Conservation (phyloP, 2,329 filamentous ascomycete species). For the Ceratocystis albifundus region DNA sequence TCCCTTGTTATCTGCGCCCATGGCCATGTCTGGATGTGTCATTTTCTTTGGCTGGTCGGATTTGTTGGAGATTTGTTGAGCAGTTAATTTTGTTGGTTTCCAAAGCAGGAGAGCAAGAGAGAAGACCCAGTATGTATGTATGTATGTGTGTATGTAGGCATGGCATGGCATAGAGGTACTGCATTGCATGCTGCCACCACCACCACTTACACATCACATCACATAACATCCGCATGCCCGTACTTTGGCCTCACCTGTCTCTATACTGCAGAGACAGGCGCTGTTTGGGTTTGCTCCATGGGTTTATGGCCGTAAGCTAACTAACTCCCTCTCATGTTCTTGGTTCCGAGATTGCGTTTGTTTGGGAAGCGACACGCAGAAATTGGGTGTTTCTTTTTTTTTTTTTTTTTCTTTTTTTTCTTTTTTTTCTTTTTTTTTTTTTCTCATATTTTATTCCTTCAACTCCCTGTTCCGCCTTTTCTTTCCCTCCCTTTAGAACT, state of each 20-base stretch:
- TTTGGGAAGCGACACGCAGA: not conserved
- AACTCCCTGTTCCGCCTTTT: not conserved
- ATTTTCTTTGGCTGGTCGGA: not conserved
- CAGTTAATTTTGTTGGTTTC: not conserved
- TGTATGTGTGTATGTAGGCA: not conserved
- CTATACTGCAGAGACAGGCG: not conserved
- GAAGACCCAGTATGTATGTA: not conserved
- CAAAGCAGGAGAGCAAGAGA: not conserved
- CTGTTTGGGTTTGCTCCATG: not conserved
- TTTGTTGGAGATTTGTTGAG: not conserved
- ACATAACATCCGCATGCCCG: not conserved
- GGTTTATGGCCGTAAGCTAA: not conserved
- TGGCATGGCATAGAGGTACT: not conserved
- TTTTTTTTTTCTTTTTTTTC: not conserved
- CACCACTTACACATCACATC: not conserved
- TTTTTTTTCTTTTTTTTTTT: not conserved
- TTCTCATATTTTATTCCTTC: not conserved
- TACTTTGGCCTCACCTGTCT: not conserved
- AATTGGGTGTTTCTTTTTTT: not conserved
- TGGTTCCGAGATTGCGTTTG: not conserved
- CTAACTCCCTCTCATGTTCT: not conserved
- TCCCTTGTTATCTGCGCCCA: too few relatives aligned
- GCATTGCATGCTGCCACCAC: not conserved
- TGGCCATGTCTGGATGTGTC: not conserved
- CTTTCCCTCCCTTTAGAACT: conserved; percentile 1